These are phyloP conservation scores for Annulohypoxylon moriforme DNA, from an alignment of 495 filamentous ascomycete species.

Conservation along the genomic window DNA sequence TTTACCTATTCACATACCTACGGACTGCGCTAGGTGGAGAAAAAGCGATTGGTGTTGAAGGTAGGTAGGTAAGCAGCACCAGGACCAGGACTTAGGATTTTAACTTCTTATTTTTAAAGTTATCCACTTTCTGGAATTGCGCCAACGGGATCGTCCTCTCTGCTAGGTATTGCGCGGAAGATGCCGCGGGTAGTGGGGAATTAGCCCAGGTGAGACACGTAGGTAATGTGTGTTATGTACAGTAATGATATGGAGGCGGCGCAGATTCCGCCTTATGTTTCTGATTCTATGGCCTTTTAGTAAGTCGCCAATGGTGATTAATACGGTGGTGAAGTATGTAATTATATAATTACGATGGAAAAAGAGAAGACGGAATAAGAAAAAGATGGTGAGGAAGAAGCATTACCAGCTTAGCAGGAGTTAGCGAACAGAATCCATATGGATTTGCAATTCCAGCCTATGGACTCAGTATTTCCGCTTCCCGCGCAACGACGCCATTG, in stretches of 20 bases:
- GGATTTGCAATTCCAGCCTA: not conserved
- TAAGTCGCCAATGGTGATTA: not conserved
- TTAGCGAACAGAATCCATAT: not conserved
- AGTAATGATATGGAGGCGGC: not conserved
- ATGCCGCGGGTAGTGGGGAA: not conserved
- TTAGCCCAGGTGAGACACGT: not conserved
- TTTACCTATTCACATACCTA: not conserved
- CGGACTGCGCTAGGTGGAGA: not conserved
- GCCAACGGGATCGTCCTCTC: not conserved
- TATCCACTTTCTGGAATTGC: not conserved
- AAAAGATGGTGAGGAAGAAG: too few relatives aligned
- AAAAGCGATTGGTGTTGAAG: not conserved
- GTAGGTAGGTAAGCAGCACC: too few relatives aligned
- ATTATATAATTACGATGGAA: too few relatives aligned
- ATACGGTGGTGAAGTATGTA: not conserved
- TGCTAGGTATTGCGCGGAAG: not conserved
- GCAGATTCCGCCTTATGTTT: not conserved
- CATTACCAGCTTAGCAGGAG: not conserved
- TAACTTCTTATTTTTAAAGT: slow-evolving; percentile 6
- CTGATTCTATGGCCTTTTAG: not conserved
- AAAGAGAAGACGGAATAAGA: too few relatives aligned
- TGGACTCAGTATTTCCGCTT: not conserved
- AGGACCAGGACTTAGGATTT: not conserved
- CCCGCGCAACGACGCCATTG: not conserved
- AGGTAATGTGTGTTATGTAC: not conserved